Base-by-base conservation (phyloP, 805 yeast genomes). In the fission yeast (Schizosaccharomyces pombe) region DNA sequence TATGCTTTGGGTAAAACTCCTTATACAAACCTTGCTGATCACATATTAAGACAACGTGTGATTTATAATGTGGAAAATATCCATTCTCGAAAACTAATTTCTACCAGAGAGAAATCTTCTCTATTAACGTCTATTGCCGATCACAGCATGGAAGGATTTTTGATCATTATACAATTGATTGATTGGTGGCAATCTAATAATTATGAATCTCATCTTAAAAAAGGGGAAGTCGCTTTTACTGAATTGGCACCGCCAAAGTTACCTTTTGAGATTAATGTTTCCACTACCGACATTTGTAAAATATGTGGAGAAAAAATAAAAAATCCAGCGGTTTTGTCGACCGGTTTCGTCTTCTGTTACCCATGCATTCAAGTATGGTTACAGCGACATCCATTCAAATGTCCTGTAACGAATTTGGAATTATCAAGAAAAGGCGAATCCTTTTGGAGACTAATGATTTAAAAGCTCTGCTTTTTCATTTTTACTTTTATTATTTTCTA, bases 261-360 rank as follows among this genome's bases (percentile, higher is more conserved):
- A 22, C 14, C 49, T 5, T n/a, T 22, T 16, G 26, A 19, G 14
- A 24, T 14, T 43, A 26, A 6, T 4, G 1, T n/a, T 22, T n/a
- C 8, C n/a, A 43, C 49, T 4, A 26, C 14, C 6, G 26, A 19
- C n/a, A 43, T 6, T 24, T 43, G 49, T 43, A 19, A n/a, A 11
- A 43, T 43, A 2, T 43, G 49, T 26, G 49, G 49, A 9, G 16
- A 19, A 5, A 24, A 2, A 22, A 43, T 43, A 22, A 19, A 43
- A 43, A 43, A 43, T 9, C 49, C 49, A n/a, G 49, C 49, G 9
- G 49, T 43, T 26, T 24, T 43, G 26, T 9, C 49, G 19, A 43
- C 49, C n/a, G 49, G 49, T 29, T 43, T 43, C 26, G 49, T 43
- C 5, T 43, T 43, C 26, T 43, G 49, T 12, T 43, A 43, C 26